These are phyloP conservation scores for Strigomonas galati DNA, from an alignment of 208 protist species.

Conservation along the genomic window DNA sequence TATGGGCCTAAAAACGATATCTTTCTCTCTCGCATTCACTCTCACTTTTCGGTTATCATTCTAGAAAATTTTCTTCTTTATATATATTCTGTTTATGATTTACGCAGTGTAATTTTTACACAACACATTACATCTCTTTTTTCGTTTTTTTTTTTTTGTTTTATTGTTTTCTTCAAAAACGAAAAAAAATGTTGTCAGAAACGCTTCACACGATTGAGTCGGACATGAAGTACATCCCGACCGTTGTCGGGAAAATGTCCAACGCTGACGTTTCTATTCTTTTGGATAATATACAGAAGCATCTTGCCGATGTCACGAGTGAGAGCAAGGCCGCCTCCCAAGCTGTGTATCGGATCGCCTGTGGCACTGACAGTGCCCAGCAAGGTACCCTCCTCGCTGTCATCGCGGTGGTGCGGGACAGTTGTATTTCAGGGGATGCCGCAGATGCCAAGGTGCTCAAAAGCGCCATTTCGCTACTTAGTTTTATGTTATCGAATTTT, in stretches of 20 bases:
- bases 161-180: constrained; percentile 14
- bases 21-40: too few species aligned
- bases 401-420: constrained; percentile 3
- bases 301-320: background rate
- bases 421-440: constrained; percentile 1
- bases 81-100: too few species aligned
- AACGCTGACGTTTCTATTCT: background rate
- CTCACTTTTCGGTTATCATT: constrained; percentile 9
- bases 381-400: background rate
- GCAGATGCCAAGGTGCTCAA: constrained; percentile 13
- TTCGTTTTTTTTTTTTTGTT: constrained; percentile 7
- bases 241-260: background rate
- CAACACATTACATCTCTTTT: constrained; percentile 2
- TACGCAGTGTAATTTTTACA: too few species aligned
- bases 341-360: background rate
- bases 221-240: background rate
- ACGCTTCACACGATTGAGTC: background rate
- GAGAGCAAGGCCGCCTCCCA: background rate
- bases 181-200: background rate
- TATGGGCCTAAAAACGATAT: too few species aligned
- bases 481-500: background rate
- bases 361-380: background rate
- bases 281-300: background rate
- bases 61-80: constrained; percentile 13
- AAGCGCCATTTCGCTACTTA: background rate